Conservation (phyloP, 192 early-diverging fungal genomes). For the Backusella circina region DNA sequence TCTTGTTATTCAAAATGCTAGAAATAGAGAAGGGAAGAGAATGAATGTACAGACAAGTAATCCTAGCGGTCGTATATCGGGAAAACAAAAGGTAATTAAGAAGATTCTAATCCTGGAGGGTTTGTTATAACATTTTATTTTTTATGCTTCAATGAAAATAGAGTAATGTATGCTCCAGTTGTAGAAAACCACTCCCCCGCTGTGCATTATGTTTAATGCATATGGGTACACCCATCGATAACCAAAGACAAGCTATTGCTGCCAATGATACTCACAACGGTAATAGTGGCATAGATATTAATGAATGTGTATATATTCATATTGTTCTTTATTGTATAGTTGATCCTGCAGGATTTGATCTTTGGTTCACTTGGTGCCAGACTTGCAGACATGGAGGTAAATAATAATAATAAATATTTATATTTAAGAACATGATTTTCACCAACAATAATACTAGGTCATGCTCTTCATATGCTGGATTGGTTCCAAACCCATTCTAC, state of each 20-base stretch:
- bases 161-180: conserved; percentile 58
- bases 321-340: conserved; percentile 10
- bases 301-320: neutral
- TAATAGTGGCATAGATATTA: neutral
- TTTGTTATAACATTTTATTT: neutral
- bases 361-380: conserved; percentile 99
- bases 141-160: neutral
- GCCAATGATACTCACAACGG: conserved; percentile 23
- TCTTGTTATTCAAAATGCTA: conserved; percentile 43
- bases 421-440: too few species aligned
- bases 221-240: conserved; percentile 66
- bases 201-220: conserved; percentile 62
- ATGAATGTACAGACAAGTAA: conserved; percentile 37
- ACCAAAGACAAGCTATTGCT: conserved; percentile 36
- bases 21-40: conserved; percentile 45
- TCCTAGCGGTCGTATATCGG: conserved; percentile 17
- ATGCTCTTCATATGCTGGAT: conserved; percentile 81
- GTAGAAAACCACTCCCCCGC: conserved; percentile 58
- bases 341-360: conserved; percentile 64
- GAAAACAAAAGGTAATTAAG: conserved; percentile 36
- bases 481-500: conserved; percentile 86
- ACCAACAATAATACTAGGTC: conserved; percentile 38
- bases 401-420: neutral
- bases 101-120: neutral
- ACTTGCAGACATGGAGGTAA: conserved; percentile 88